Percentiles rank a stretch among this genome's conserved stretches.
Conservation (phyloP, 768 basidiomycete species). For the Pleurotus platypus region DNA sequence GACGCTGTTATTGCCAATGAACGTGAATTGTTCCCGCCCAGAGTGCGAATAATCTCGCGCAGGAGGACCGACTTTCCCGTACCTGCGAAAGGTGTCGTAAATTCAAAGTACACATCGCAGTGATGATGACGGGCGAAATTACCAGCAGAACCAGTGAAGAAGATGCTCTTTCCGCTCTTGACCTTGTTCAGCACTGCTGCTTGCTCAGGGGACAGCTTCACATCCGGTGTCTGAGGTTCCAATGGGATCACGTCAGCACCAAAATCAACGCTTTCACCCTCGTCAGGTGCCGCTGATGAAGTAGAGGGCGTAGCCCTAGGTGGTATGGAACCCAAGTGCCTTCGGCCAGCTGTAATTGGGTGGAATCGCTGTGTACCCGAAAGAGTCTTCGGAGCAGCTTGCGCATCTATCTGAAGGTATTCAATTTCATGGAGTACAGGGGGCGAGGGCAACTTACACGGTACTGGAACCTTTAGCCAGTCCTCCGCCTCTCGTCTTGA, state of each 20-base stretch:
- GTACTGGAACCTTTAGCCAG: slow-evolving; percentile 33
- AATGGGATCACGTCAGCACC: neutral
- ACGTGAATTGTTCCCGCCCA: slow-evolving; percentile 24
- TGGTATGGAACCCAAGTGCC: neutral
- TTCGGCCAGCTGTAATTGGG: neutral
- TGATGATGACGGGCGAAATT: slow-evolving; percentile 8
- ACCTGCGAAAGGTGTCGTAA: slow-evolving; percentile 27
- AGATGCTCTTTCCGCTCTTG: slow-evolving; percentile 60
- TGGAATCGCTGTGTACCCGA: neutral
- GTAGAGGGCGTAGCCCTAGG: neutral
- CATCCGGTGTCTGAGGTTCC: slow-evolving; percentile 9
- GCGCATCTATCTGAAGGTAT: neutral
- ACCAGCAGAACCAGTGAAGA: slow-evolving; percentile 89
- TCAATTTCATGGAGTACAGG: neutral
- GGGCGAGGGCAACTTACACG: neutral
- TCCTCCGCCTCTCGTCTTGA: slow-evolving; percentile 41
- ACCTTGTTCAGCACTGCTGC: slow-evolving; percentile 46
- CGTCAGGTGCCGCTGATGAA: neutral
- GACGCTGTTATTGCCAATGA: slow-evolving; percentile 75
- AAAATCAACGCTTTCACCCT: neutral
- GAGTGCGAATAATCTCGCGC: slow-evolving; percentile 62
- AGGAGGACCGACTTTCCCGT: slow-evolving; percentile 86
- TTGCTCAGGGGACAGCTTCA: slow-evolving; percentile 53
- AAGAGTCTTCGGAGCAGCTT: neutral
- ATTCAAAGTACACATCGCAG: neutral